These are phyloP conservation scores for Phaeosphaeria sp. DNA, from an alignment of 2,329 filamentous ascomycete genomes.

Conservation along the genomic window DNA sequence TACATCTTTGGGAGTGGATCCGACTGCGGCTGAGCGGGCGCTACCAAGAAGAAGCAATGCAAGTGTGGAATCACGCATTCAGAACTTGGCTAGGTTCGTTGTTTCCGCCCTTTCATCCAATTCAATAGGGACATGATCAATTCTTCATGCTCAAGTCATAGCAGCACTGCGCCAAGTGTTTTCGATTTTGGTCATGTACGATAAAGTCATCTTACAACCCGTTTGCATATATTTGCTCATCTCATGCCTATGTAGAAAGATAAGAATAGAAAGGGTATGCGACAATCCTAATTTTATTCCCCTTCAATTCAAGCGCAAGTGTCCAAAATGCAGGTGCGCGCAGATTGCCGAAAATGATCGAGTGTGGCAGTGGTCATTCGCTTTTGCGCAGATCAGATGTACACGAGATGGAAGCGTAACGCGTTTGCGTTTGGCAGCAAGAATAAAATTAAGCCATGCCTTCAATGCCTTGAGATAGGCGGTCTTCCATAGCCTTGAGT, in stretches of 20 bases:
- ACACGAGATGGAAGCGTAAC: neutral
- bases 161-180: too few species aligned
- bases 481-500: slow-evolving; percentile 85
- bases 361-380: too few species aligned
- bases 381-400: neutral
- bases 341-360: neutral
- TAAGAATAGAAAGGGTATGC: slow-evolving; percentile 9
- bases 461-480: slow-evolving; percentile 65
- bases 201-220: neutral
- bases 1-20: neutral
- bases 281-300: slow-evolving; percentile 2
- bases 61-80: neutral
- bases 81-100: too few species aligned
- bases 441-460: slow-evolving; percentile 27
- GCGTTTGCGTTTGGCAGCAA: neutral
- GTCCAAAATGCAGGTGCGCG: neutral
- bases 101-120: too few species aligned
- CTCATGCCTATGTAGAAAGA: neutral
- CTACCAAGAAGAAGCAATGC: neutral
- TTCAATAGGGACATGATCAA: too few species aligned
- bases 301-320: slow-evolving; percentile 1
- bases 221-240: neutral
- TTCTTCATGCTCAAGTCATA: too few species aligned
- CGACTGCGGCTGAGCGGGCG: slow-evolving; percentile 1
- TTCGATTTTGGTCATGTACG: too few species aligned